Conservation (phyloP, 2,329 filamentous ascomycete species). For the Botrytis medusae region DNA sequence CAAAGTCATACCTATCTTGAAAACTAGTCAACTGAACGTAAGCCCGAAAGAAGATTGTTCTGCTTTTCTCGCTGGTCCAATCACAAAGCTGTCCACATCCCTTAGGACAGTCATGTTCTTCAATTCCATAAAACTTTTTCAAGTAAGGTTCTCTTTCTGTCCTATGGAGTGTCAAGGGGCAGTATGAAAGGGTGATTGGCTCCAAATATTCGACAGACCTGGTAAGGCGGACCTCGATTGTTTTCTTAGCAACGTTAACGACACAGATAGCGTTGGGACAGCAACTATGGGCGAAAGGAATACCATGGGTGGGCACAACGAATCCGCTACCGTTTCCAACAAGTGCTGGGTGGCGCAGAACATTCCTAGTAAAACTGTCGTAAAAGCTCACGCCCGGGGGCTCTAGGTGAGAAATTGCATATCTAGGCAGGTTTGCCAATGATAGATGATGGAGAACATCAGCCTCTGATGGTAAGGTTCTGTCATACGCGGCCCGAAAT, state of each 20-base stretch:
- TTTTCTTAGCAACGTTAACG: background rate
- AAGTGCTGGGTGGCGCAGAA: background rate
- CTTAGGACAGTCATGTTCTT: background rate
- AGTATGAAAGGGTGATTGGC: background rate
- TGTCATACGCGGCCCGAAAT: too few relatives aligned
- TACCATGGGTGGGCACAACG: background rate
- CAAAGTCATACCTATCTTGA: too few relatives aligned
- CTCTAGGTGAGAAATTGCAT: background rate
- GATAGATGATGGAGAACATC: background rate
- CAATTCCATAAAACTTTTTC: background rate
- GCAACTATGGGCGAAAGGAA: background rate
- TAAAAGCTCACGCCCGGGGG: background rate
- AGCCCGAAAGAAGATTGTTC: background rate
- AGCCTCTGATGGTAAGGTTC: background rate
- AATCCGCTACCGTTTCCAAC: background rate
- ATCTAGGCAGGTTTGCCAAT: background rate
- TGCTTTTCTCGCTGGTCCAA: rapidly evolving
- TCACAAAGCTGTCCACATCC: background rate
- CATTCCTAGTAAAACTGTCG: background rate
- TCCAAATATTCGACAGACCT: background rate
- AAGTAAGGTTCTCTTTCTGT: background rate
- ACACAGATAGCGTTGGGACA: background rate
- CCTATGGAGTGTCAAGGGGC: background rate
- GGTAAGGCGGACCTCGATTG: background rate
- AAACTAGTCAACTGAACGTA: too few relatives aligned